These are phyloP conservation scores for Malassezia dermatis DNA, from an alignment of 1,284 basidiomycete genomes.

Conservation along the genomic window DNA sequence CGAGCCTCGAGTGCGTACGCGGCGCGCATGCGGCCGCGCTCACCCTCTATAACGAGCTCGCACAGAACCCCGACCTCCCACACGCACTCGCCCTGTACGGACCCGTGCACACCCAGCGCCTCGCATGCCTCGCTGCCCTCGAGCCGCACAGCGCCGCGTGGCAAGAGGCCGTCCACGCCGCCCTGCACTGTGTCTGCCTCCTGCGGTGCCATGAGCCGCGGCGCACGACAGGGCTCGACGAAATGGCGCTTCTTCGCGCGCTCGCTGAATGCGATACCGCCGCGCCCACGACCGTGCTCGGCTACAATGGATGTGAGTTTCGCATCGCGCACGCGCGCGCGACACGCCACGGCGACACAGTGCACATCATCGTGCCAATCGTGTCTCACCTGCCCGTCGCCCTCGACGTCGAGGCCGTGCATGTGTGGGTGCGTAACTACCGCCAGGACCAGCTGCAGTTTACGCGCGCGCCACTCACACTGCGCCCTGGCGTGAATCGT, in stretches of 20 bases:
- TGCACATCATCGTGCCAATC: constrained; percentile 22
- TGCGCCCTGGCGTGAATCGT: constrained; percentile 22
- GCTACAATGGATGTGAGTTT: constrained; percentile 12
- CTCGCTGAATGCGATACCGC: neutral
- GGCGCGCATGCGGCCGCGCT: neutral
- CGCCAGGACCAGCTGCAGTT: constrained; percentile 31
- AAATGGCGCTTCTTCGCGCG: neutral
- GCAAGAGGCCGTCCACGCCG: neutral
- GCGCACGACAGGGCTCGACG: neutral
- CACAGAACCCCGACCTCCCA: neutral
- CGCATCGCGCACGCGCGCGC: neutral
- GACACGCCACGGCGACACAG: constrained; percentile 28
- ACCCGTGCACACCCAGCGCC: neutral
- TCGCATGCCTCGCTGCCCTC: neutral
- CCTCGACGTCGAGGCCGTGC: constrained; percentile 32
- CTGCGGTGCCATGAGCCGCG: neutral
- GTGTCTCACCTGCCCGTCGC: constrained; percentile 16
- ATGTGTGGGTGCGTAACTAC: constrained; percentile 27
- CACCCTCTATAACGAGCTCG: neutral
- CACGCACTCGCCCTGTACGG: neutral
- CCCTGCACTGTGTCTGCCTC: neutral
- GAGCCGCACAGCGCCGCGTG: neutral
- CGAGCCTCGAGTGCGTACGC: constrained; percentile 7
- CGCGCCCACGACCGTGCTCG: constrained; percentile 2
- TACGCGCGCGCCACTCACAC: constrained; percentile 18